Evolutionary conservation across 345 rosid genomes (phyloP).

Genomic region (Passiflora organensis): DNA sequence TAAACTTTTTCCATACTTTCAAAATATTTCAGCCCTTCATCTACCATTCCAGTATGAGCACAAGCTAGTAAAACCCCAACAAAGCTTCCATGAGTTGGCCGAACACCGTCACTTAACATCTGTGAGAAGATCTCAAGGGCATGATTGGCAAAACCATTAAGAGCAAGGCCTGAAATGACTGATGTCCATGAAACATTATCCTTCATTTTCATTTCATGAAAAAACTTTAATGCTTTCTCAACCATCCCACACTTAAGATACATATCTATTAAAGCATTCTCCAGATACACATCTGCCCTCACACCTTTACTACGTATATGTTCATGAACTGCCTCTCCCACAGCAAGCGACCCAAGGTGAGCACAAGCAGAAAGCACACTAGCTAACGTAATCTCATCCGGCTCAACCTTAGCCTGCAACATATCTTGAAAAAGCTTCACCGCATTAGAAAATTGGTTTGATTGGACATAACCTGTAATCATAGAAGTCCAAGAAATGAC

Average conservation of each 20-base stretch:
- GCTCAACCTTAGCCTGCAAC: constrained; percentile 14
- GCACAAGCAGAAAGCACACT: constrained; percentile 22
- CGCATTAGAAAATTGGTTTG: constrained; percentile 14
- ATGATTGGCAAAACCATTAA: constrained; percentile 14
- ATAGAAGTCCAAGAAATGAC: constrained; percentile 22
- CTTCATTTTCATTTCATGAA: constrained; percentile 16
- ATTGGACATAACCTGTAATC: constrained; percentile 19
- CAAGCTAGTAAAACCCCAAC: constrained; percentile 20
- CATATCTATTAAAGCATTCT: constrained; percentile 22
- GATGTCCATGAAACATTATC: constrained; percentile 21
- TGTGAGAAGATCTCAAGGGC: constrained; percentile 19
- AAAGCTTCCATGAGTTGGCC: constrained; percentile 18
- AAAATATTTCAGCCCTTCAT: constrained; percentile 17
- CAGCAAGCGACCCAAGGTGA: constrained; percentile 11
- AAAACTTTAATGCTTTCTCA: constrained; percentile 20
- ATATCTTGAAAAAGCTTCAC: constrained; percentile 17
- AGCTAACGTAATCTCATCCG: constrained; percentile 21
- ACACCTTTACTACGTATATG: constrained; percentile 9
- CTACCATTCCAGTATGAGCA: constrained; percentile 18
- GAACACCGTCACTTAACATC: constrained; percentile 19
- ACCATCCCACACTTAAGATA: constrained; percentile 20
- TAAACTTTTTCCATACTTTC: constrained; percentile 17
- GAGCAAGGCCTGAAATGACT: constrained; percentile 21
- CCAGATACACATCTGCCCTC: constrained; percentile 13
- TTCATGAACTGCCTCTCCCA: constrained; percentile 21